These are phyloP conservation scores for Aspergillus piperis DNA, from an alignment of 2,329 filamentous ascomycete species.

Conservation along the genomic window DNA sequence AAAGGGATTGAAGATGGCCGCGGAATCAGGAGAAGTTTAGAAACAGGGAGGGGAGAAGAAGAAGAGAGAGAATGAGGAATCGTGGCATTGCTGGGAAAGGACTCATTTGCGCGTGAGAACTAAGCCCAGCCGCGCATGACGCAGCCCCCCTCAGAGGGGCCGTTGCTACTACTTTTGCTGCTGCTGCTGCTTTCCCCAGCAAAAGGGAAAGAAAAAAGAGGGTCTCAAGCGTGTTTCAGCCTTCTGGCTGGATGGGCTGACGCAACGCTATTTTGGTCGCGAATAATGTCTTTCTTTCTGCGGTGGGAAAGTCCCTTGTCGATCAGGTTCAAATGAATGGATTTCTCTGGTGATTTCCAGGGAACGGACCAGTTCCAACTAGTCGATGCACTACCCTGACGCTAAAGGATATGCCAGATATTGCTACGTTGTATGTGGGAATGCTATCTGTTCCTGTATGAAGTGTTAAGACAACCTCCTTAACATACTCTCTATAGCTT, in stretches of 20 bases:
- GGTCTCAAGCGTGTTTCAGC: conserved; percentile 13
- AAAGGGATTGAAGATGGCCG: too few species aligned
- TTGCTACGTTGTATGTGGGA: too few species aligned
- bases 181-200: not conserved
- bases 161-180: too few species aligned
- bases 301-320: conserved; percentile 3
- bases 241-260: conserved; percentile 14
- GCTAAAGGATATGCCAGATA: too few species aligned
- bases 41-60: too few species aligned
- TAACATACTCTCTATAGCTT: not conserved
- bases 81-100: not conserved
- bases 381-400: too few species aligned
- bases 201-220: not conserved
- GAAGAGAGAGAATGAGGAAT: too few species aligned
- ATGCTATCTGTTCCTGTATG: too few species aligned
- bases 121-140: conserved; percentile 19
- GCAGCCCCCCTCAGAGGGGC: conserved; percentile 17
- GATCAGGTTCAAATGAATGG: conserved; percentile 3
- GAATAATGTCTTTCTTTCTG: not conserved
- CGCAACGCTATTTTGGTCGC: conserved; percentile 11
- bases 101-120: not conserved
- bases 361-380: too few species aligned
- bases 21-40: too few species aligned
- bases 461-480: not conserved
- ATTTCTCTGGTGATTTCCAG: too few species aligned